A percentile compares a stretch with the other conserved stretches of the same genome.
Evolutionary conservation across 371 early-diverging fungal genomes (phyloP).

Genomic region (Apophysomyces elegans): DNA sequence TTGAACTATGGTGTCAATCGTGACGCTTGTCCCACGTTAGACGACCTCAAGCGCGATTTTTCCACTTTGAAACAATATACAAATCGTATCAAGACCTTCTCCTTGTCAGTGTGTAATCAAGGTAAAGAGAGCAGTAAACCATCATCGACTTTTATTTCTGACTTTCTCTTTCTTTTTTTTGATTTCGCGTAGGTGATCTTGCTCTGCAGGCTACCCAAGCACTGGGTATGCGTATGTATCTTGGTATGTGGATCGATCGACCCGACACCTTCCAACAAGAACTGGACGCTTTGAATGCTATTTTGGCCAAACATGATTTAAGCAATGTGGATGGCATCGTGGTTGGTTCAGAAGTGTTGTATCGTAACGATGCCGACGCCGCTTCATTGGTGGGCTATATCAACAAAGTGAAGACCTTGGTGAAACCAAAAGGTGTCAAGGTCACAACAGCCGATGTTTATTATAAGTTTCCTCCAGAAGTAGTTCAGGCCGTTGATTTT

Average conservation of each 20-base stretch:
- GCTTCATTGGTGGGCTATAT: conserved; percentile 42
- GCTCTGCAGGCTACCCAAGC: conserved; percentile 61
- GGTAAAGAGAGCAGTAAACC: conserved; percentile 36
- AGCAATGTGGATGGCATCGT: conserved; percentile 57
- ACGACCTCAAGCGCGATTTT: conserved; percentile 54
- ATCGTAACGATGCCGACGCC: conserved; percentile 55
- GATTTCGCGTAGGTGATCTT: conserved; percentile 25
- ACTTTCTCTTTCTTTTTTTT: not conserved
- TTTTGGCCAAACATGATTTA: conserved; percentile 35
- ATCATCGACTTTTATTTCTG: not conserved
- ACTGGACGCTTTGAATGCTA: conserved; percentile 44
- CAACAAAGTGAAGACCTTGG: conserved; percentile 32
- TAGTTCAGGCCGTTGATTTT: conserved; percentile 60
- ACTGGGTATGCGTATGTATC: conserved; percentile 57
- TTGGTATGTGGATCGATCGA: conserved; percentile 68
- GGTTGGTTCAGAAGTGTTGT: conserved; percentile 68
- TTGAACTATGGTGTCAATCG: conserved; percentile 63
- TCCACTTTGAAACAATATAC: conserved; percentile 49
- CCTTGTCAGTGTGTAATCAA: conserved; percentile 57
- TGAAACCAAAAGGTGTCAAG: conserved; percentile 36
- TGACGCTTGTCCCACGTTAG: conserved; percentile 55
- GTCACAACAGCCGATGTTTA: conserved; percentile 66
- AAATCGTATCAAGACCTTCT: conserved; percentile 59
- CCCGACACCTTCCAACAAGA: conserved; percentile 55
- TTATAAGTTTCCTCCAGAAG: conserved; percentile 47